Evolutionary conservation across 2,329 filamentous ascomycete genomes (phyloP), one percentile per base, ranked within the genome.

Genomic region (Colletotrichum somersetense): DNA sequence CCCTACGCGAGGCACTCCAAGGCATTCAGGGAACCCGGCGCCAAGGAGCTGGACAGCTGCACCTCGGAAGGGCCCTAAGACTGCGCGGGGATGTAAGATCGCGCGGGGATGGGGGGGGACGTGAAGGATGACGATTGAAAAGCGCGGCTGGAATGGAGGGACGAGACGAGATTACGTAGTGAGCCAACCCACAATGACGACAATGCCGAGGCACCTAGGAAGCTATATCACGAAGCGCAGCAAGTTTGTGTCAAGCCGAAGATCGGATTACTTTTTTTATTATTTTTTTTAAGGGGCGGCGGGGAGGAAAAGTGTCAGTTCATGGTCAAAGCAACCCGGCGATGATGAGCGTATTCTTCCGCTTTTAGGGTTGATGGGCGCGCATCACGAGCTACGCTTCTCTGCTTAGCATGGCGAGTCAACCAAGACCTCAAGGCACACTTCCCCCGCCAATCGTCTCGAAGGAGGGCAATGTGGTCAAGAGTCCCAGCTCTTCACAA

Each of bases 1-100:
- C 71, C n/a, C n/a, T n/a, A n/a, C n/a, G n/a, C n/a, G 73, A 33
- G 67, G 35, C 67, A 71, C 18, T 71, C 63, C 18, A 56, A 44
- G 40, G 50, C 40, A 4, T 7, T 50, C 23, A n/a, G 20, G 20
- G 67, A 62, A 44, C 26, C 12, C 6, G 33, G 50, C n/a, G 10
- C n/a, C 33, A 71, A 56, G 26, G 67, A 57, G 14, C 23, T 62
- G 55, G 62, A 61, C 30, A 40, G 52, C 23, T 40, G 67, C 33
- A 14, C 53, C 26, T 69, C 52, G 4, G 61, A 59, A 8, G 66
- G 66, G 44, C 53, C 62, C 57, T 55, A 20, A 69, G 7, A n/a
- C 30, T 8, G 3, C 30, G 30, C 8, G 52, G 3, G 40, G 14
- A 12, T 11, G 40, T 18, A 42, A 16, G 40, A 53, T 6, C 3